These are phyloP conservation scores for Raphanus hybrid DNA, from an alignment of 441 rosid species.

Conservation along the genomic window DNA sequence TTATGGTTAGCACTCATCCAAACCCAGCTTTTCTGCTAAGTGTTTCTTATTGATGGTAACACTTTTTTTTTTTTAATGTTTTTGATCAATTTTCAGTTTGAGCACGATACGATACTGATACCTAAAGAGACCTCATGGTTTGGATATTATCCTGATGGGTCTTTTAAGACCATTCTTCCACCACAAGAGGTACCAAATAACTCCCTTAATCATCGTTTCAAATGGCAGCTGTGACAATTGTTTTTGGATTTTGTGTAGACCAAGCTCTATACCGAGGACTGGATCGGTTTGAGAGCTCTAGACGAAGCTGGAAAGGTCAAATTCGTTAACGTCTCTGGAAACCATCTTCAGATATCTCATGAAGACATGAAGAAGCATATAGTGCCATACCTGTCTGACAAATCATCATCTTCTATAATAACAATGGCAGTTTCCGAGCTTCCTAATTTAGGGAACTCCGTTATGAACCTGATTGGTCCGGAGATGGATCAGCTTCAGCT, in stretches of 20 bases:
- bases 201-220: background rate
- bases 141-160: constrained; percentile 81
- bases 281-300: constrained; percentile 81
- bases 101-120: constrained; percentile 69
- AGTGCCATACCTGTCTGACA: constrained; percentile 67
- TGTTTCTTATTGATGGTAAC: constrained; percentile 29
- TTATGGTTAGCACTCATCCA: constrained; percentile 54
- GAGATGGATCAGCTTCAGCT: constrained; percentile 45
- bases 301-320: constrained; percentile 83
- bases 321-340: constrained; percentile 68
- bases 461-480: constrained; percentile 45
- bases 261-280: constrained; percentile 71
- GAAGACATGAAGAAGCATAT: constrained; percentile 66
- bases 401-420: constrained; percentile 35
- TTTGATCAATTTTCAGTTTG: constrained; percentile 56
- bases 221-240: constrained; percentile 20
- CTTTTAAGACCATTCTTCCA: constrained; percentile 57
- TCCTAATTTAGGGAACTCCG: constrained; percentile 38
- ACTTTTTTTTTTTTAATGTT: background rate
- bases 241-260: constrained; percentile 51
- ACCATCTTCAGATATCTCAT: constrained; percentile 55
- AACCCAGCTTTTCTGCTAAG: constrained; percentile 1
- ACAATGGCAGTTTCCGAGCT: constrained; percentile 38
- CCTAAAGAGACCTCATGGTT: constrained; percentile 91
- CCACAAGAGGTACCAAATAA: constrained; percentile 54